These are phyloP conservation scores for Gymnopilus junonius DNA, from an alignment of 768 basidiomycete species.

Conservation along the genomic window DNA sequence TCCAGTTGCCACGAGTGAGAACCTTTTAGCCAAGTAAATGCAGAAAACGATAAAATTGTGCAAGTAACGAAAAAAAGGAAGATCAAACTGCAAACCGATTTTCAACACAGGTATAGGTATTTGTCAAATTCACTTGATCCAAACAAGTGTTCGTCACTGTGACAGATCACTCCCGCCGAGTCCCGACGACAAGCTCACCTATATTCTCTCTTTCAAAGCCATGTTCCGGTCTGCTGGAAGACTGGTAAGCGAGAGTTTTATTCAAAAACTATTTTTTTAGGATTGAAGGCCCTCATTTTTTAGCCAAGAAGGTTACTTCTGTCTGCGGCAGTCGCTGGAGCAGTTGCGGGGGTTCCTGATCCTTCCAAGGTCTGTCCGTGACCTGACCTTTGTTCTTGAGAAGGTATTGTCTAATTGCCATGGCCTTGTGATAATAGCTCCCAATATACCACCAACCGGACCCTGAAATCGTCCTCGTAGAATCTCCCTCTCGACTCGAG, in stretches of 20 bases:
- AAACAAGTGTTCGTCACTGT: slow-evolving; percentile 24
- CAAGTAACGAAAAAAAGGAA: not conserved
- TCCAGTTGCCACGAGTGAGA: no score
- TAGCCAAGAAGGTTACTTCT: slow-evolving; percentile 41
- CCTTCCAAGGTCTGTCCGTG: slow-evolving; percentile 24
- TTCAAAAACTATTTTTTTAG: not conserved
- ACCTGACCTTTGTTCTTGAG: not conserved
- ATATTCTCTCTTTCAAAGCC: slow-evolving; percentile 1
- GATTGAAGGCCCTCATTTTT: not conserved
- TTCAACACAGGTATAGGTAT: no score
- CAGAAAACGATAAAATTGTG: not conserved
- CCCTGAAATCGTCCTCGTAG: slow-evolving; percentile 70
- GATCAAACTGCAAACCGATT: not conserved
- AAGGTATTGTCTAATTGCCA: not conserved
- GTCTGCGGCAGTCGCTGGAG: slow-evolving; percentile 35
- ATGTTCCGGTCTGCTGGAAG: slow-evolving; percentile 40
- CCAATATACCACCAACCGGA: slow-evolving; percentile 78
- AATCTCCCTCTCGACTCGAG: slow-evolving; percentile 78
- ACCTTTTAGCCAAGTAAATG: not conserved
- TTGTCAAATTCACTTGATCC: slow-evolving; percentile 15
- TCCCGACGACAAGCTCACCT: slow-evolving; percentile 21
- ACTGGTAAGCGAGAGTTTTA: slow-evolving; percentile 26
- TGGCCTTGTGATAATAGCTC: slow-evolving; percentile 50
- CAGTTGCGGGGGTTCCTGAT: slow-evolving; percentile 35
- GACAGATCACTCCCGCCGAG: slow-evolving; percentile 27